These are phyloP conservation scores for Scolecobasidium constrictum DNA, from an alignment of 2,329 filamentous ascomycete species.

Conservation along the genomic window DNA sequence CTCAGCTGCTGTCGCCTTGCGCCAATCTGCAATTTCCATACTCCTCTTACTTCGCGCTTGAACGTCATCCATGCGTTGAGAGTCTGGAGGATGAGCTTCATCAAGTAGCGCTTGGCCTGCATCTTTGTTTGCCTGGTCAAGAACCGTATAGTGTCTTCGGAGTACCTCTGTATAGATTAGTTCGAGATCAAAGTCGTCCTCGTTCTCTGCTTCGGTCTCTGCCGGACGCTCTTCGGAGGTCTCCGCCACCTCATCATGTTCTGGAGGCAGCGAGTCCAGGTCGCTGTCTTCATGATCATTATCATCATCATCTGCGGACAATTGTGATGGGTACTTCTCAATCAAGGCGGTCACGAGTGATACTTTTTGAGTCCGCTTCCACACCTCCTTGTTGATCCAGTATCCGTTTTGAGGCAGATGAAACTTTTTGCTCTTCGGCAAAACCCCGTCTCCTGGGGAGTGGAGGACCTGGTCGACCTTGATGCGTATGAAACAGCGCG, in stretches of 20 bases:
- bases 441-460: background rate
- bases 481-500: background rate
- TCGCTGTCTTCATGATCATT: background rate
- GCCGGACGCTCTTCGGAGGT: background rate
- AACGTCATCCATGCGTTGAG: background rate
- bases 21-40: background rate
- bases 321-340: background rate
- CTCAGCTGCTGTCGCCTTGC: background rate
- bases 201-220: background rate
- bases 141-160: background rate
- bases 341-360: background rate
- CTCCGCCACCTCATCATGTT: no score
- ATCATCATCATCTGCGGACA: background rate
- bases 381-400: background rate
- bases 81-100: background rate
- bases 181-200: background rate
- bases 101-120: background rate
- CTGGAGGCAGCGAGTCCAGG: background rate
- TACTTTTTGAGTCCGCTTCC: no score
- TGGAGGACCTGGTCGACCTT: background rate
- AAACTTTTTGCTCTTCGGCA: background rate
- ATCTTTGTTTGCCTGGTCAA: background rate
- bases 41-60: background rate
- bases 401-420: background rate
- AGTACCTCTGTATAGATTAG: background rate